Conservation (phyloP, 305 asterid species). For the Rubia balearica region DNA sequence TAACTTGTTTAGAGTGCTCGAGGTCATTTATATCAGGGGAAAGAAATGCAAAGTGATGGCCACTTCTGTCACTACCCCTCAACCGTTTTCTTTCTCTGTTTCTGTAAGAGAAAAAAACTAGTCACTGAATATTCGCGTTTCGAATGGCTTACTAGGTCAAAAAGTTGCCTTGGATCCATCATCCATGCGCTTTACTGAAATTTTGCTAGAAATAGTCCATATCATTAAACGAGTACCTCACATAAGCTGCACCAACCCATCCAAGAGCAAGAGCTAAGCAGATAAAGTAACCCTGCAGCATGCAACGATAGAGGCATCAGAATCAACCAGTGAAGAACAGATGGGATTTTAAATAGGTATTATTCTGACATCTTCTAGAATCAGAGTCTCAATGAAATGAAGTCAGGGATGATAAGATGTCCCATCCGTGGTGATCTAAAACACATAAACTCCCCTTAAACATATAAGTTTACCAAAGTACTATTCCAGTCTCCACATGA, state of each 20-base stretch:
- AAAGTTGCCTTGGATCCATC: not conserved
- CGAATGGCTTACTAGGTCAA: conserved; percentile 3
- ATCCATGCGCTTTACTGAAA: not conserved
- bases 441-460: not conserved
- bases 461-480: not conserved
- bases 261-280: conserved; percentile 90
- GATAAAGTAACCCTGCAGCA: conserved; percentile 64
- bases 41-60: conserved; percentile 76
- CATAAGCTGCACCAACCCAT: conserved; percentile 86
- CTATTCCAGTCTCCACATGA: not conserved
- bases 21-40: conserved; percentile 66
- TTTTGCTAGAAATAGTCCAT: not conserved
- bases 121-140: conserved; percentile 13
- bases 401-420: not conserved
- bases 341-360: not conserved
- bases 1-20: conserved; percentile 78
- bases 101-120: conserved; percentile 41
- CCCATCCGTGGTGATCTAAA: not conserved
- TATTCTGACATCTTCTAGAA: not conserved
- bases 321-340: not conserved
- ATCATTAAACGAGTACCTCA: conserved; percentile 46
- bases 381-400: not conserved
- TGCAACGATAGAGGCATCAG: not conserved
- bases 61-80: conserved; percentile 44
- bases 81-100: conserved; percentile 68